These are phyloP conservation scores for Salvia rosmarinus DNA, from an alignment of 257 asterid genomes.

Conservation along the genomic window DNA sequence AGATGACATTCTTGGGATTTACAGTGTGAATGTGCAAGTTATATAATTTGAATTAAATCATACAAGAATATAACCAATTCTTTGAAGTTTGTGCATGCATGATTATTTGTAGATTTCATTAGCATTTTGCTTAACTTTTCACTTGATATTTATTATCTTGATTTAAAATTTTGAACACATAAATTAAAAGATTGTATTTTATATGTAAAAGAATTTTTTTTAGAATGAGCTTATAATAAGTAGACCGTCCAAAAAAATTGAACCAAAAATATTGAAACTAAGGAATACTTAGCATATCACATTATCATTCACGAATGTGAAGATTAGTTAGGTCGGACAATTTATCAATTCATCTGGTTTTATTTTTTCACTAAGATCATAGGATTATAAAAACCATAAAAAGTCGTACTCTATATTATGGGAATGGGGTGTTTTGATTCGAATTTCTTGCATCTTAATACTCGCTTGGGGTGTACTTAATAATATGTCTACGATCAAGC, in stretches of 20 bases:
- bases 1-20: background rate
- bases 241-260: too few relatives aligned
- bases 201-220: background rate
- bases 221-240: too few relatives aligned
- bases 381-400: background rate
- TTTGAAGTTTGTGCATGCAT: background rate
- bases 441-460: too few relatives aligned
- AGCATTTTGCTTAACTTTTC: background rate
- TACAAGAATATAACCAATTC: background rate
- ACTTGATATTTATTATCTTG: too few relatives aligned
- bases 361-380: background rate
- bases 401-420: too few relatives aligned
- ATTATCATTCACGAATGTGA: background rate
- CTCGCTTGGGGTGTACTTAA: too few relatives aligned
- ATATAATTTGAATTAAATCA: background rate
- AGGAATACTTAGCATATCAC: background rate
- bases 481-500: background rate
- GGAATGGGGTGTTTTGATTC: too few relatives aligned
- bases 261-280: too few relatives aligned
- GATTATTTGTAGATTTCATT: background rate
- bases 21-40: background rate
- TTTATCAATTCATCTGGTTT: background rate
- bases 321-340: background rate
- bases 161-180: too few relatives aligned
- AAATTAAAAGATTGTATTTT: too few relatives aligned